Conservation (phyloP, 139 green algal species). For the Micractinium sp. region DNA sequence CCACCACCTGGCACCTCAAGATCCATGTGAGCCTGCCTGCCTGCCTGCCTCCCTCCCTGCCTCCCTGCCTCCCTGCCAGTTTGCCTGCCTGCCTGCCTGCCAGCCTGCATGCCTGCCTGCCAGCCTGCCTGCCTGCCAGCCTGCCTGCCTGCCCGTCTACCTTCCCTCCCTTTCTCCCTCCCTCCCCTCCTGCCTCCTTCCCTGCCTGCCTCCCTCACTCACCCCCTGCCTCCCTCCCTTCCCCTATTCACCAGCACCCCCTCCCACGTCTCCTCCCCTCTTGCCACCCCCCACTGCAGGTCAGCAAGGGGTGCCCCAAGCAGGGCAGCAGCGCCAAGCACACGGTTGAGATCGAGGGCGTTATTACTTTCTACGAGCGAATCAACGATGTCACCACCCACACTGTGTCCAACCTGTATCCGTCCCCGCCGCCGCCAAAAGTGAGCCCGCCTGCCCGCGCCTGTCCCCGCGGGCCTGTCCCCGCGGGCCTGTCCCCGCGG, state of each 20-base stretch:
- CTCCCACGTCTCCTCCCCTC: background rate
- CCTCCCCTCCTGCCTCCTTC: no score
- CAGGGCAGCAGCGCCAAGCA: no score
- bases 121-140: background rate
- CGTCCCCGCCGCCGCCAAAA: background rate
- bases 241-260: background rate
- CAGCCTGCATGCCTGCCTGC: background rate
- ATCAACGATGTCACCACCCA: background rate
- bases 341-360: no score
- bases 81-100: no score
- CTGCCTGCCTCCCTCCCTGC: no score
- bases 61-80: no score
- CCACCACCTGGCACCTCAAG: slow-evolving; percentile 23
- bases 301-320: no score
- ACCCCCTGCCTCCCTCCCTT: background rate
- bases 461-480: background rate
- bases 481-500: background rate
- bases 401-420: background rate
- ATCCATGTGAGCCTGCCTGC: background rate
- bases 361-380: no score
- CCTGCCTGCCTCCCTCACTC: background rate
- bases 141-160: no score
- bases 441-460: background rate
- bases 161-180: background rate
- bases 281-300: no score